Evolutionary conservation across 1,284 basidiomycete genomes (phyloP), one percentile per base, ranked within the genome.

Genomic region (Cutaneotrichosporon mucoides): DNA sequence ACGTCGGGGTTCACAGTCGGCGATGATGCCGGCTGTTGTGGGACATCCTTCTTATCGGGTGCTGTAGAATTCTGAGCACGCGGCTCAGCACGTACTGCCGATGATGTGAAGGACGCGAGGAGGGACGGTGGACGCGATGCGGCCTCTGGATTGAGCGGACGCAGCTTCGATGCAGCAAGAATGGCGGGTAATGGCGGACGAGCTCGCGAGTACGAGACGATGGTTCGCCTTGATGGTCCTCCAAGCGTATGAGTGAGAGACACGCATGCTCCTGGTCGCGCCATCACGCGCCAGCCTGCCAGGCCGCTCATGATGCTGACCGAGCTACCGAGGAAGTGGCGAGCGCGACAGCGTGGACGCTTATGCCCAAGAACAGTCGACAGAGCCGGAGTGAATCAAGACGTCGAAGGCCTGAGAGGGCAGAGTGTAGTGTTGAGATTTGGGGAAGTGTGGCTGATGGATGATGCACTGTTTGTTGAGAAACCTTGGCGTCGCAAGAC

Each of bases 1-100:
- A 59, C 57, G 33, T 64, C 63, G 12, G 55, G 48, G 42, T 64
- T 61, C 57, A 64, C 7, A 6, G 46, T 35, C 2, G 53, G 3
- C 4, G 42, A 11, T 4, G 53, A 24, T 2, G 53, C 5, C 13
- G 52, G 35, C 36, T 16, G 15, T 13, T 15, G 50, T 1, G 13
- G 7, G 5, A 13, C 46, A n/a, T 10, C 34, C 4, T 34, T 35
- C 15, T 48, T 33, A 2, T 10, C 46, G 24, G 24, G 2, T 3
- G 45, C 24, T 12, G 24, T 8, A 4, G 15, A 4, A 9, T 34
- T 34, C 13, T 36, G 46, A n/a, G 47, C 34, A 2, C 51, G 51
- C 12, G 51, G 51, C 33, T 53, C 41, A 6, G 33, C 3, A 4
- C 41, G 40, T 0, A 9, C 41, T 24, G 51, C 41, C 40, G 41